Base-by-base conservation (phyloP, 139 green algal species). In the Tetratostichococcus sp. region DNA sequence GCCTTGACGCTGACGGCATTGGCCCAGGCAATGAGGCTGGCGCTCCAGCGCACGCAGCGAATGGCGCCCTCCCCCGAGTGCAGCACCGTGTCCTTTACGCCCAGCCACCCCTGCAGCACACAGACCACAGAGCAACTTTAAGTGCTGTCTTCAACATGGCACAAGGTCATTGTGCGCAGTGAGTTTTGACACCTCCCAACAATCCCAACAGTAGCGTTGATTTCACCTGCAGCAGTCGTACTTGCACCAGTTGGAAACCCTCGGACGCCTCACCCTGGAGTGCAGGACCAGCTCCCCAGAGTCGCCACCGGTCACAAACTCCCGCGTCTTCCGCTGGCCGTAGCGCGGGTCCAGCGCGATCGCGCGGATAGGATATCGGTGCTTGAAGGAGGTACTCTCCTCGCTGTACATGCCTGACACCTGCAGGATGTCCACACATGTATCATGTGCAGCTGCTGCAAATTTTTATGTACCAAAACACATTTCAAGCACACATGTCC, bases 321-420 rank as follows among this genome's bases (percentile, higher is more conserved):
- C 90, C 14, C 86, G 82, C 1, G 84, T 94, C 74, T 89, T 91
- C 59, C 87, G 79, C 0, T 74, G 75, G 21, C 73, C 74, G 73
- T 93, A 97, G 1, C 84, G 79, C 0, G 94, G 94, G 65, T 98
- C 94, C 26, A 98, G 66, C 2, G 93, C 89, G 30, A 98, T 75
- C 0, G 84, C 87, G 80, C 78, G 84, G 35, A 96, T 50, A 0
- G 89, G 83, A 1, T 72, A 43, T 26, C 79, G 82, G 75, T 86
- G 88, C 8, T 91, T 87, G 43, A 88, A 80, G 8, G 75, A 78
- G 19, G 73, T 75, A 6, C 71, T 76, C 42, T 89, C 77, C 1
- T 93, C 85, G 1, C 79, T 89, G 80, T 95, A 97, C 17, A 97
- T 81, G 69, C 80, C 81, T 28, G 83, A 69, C 2, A 88, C 67